These are phyloP conservation scores for Incumbomyces lentus DNA, from an alignment of 2,329 filamentous ascomycete species.

Conservation along the genomic window DNA sequence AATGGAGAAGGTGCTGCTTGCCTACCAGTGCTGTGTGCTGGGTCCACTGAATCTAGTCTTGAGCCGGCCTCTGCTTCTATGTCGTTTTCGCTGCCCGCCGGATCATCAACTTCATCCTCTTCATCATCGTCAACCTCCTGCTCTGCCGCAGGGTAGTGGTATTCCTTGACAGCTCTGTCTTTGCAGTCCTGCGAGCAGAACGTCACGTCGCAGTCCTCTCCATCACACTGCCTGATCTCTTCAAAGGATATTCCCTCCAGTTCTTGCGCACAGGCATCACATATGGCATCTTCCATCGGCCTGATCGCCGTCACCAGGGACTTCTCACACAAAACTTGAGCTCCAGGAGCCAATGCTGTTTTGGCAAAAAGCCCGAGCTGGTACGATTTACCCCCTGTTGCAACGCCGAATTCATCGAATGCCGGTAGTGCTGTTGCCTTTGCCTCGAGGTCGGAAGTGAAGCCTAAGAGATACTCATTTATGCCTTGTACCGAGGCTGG, in stretches of 20 bases:
- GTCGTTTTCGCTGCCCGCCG: not conserved
- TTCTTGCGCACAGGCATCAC: conserved; percentile 80
- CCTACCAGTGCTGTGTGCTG: not conserved
- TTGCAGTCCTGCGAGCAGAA: conserved; percentile 51
- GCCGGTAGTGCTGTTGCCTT: conserved; percentile 65
- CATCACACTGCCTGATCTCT: conserved; percentile 22
- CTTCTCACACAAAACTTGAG: conserved; percentile 68
- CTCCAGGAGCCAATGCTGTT: conserved; percentile 65
- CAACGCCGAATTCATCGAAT: conserved; percentile 38
- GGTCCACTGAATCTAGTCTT: not conserved
- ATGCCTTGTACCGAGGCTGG: conserved; percentile 51
- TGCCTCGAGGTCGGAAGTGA: conserved; percentile 71
- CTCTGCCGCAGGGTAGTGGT: conserved; percentile 33
- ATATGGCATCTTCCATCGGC: conserved; percentile 72
- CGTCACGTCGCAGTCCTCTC: conserved; percentile 46
- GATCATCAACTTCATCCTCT: not conserved
- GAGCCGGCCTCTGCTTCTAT: not conserved
- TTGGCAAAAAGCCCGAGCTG: conserved; percentile 89
- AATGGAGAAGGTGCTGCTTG: conserved; percentile 13
- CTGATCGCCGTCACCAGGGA: conserved; percentile 84
- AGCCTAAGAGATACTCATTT: conserved; percentile 54
- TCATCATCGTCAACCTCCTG: conserved; percentile 12
- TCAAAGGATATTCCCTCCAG: conserved; percentile 47
- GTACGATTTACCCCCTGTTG: conserved; percentile 17
- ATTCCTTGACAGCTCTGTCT: conserved; percentile 43